These are phyloP conservation scores for Forsythia viridissima DNA, from an alignment of 257 asterid genomes.

Conservation along the genomic window DNA sequence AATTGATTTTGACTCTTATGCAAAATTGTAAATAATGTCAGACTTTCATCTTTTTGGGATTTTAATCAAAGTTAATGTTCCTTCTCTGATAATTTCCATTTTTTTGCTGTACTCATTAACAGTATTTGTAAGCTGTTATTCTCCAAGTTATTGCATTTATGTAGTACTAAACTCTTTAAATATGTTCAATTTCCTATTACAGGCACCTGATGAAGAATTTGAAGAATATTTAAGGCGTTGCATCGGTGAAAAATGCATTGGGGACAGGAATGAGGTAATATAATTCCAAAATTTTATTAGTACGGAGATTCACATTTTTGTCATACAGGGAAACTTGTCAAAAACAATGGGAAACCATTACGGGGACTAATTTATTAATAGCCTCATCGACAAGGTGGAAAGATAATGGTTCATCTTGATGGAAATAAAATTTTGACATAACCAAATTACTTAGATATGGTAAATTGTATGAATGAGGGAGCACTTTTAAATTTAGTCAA, in stretches of 20 bases:
- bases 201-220: slow-evolving; percentile 98
- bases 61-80: no score
- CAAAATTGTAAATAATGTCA: no score
- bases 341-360: no score
- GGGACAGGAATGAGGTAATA: slow-evolving; percentile 79
- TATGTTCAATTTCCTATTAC: not conserved
- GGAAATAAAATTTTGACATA: not conserved
- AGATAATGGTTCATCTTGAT: not conserved
- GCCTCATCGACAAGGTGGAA: not conserved
- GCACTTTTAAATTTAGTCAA: not conserved
- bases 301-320: no score
- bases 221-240: slow-evolving; percentile 85
- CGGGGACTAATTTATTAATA: no score
- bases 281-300: not conserved
- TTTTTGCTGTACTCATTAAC: not conserved
- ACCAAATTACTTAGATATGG: not conserved
- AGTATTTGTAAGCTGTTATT: not conserved
- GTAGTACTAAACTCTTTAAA: not conserved
- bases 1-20: not conserved
- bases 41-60: no score
- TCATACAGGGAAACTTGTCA: no score
- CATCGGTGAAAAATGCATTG: slow-evolving; percentile 76
- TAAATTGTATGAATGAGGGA: not conserved
- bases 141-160: not conserved
- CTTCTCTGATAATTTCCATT: no score